A percentile compares a stretch with the other conserved stretches of the same genome.
These are phyloP conservation scores for Xerocomus nothofagi DNA, from an alignment of 1,284 basidiomycete genomes.

Conservation along the genomic window DNA sequence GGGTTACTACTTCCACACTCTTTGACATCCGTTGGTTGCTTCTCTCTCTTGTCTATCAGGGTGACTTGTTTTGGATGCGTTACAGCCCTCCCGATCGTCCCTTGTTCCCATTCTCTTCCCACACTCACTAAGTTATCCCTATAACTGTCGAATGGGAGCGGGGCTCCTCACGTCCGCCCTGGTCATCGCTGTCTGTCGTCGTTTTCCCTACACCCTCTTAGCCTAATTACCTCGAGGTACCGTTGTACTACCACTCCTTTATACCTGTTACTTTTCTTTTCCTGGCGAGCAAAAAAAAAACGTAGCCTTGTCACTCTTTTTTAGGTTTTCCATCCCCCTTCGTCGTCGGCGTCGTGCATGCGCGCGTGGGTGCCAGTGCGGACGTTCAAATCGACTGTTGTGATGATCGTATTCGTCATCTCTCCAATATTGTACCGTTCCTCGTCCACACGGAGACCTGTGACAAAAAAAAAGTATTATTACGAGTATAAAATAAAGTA, in stretches of 20 bases:
- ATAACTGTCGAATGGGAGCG: constrained; percentile 17
- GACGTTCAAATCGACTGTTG: not conserved
- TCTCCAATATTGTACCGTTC: not conserved
- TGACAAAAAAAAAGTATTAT: not conserved
- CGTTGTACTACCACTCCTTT: constrained; percentile 32
- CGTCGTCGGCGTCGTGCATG: no score
- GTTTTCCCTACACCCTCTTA: constrained; percentile 5
- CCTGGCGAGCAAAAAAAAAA: constrained; percentile 20
- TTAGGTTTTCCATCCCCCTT: not conserved
- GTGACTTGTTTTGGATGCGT: constrained; percentile 16
- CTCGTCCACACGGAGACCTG: not conserved
- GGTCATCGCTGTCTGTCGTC: constrained; percentile 4
- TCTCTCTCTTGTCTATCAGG: constrained; percentile 7
- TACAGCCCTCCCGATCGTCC: constrained; percentile 5
- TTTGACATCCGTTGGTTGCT: constrained; percentile 13
- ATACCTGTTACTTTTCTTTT: constrained; percentile 5
- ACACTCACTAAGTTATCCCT: constrained; percentile 8
- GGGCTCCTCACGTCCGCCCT: not conserved
- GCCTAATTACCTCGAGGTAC: constrained; percentile 21
- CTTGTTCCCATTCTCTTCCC: constrained; percentile 7
- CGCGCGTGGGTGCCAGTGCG: no score
- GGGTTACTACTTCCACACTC: constrained; percentile 7
- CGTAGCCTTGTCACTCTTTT: constrained; percentile 15
- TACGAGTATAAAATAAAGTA: constrained; percentile 12
- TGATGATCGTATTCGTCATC: not conserved